phyloP scores from a whole-genome alignment of 768 basidiomycete genomes.

The Boletus patriciae region DNA sequence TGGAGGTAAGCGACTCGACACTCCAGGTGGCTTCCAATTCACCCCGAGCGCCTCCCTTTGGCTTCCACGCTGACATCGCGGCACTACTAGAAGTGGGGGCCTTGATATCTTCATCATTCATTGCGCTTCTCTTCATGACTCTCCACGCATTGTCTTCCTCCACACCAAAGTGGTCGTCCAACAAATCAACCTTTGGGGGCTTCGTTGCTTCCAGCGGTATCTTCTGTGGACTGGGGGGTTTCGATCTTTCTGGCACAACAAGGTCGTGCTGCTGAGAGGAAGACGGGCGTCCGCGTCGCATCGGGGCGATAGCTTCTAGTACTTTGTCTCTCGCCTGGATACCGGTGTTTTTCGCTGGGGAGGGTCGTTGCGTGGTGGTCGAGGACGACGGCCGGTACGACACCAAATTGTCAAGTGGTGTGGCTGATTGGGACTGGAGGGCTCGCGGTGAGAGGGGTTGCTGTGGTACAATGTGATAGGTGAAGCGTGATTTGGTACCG shows the following conservation, averaged over 20 bases:
- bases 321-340: constrained; percentile 74
- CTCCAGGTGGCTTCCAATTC: constrained; percentile 43
- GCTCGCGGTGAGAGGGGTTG: constrained; percentile 48
- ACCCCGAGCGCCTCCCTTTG: constrained; percentile 20
- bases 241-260: constrained; percentile 36
- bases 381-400: constrained; percentile 36
- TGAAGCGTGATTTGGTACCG: constrained; percentile 79
- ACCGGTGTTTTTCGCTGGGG: constrained; percentile 44
- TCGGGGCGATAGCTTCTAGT: constrained; percentile 75
- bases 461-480: constrained; percentile 57
- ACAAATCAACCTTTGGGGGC: constrained; percentile 31
- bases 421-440: constrained; percentile 28
- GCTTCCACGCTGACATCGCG: constrained; percentile 29
- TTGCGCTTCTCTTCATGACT: constrained; percentile 30
- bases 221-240: constrained; percentile 24
- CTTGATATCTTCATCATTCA: constrained; percentile 11
- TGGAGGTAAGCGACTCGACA: constrained; percentile 29
- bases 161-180: constrained; percentile 37
- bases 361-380: constrained; percentile 15
- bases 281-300: constrained; percentile 69
- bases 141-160: constrained; percentile 55
- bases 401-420: constrained; percentile 40
- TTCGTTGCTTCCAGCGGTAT: constrained; percentile 13
- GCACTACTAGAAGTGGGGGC: constrained; percentile 30
- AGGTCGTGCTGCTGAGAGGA: constrained; percentile 36